These are phyloP conservation scores for Trichoderma cornu-damae DNA, from an alignment of 2,329 filamentous ascomycete species.

Conservation along the genomic window DNA sequence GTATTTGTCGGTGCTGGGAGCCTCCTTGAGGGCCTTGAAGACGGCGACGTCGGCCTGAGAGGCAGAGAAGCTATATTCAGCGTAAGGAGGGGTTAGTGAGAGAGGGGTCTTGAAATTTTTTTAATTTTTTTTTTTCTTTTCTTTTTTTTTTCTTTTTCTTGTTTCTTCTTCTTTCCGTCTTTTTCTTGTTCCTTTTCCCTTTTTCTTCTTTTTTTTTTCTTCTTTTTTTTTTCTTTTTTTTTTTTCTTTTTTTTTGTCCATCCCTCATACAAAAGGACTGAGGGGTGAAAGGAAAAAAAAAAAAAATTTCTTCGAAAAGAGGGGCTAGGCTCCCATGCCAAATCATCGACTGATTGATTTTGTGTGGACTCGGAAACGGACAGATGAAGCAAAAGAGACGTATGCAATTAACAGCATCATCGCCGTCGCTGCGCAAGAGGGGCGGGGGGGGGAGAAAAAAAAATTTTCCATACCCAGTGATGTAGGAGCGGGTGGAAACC, in stretches of 20 bases:
- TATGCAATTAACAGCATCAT: neutral
- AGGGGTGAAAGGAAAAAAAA: conserved; percentile 13
- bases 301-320: too few species aligned
- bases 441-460: too few species aligned
- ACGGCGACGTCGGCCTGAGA: conserved; percentile 94
- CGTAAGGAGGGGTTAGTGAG: conserved; percentile 13
- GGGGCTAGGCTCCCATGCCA: conserved; percentile 12
- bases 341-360: conserved; percentile 1
- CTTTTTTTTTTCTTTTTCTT: conserved; percentile 4
- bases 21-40: conserved; percentile 80
- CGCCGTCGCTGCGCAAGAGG: neutral
- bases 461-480: conserved; percentile 74
- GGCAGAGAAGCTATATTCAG: conserved; percentile 48
- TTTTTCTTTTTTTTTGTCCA: conserved; percentile 3
- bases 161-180: conserved; percentile 4
- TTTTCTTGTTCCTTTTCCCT: too few species aligned
- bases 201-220: conserved; percentile 3
- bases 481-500: conserved; percentile 69
- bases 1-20: conserved; percentile 80
- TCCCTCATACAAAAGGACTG: conserved; percentile 11
- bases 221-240: conserved; percentile 6
- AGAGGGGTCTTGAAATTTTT: conserved; percentile 2
- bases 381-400: neutral
- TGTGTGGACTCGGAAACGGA: neutral
- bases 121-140: conserved; percentile 4